Evolutionary conservation across 495 filamentous ascomycete genomes (phyloP).

Genomic region (Hypoxylon lenormandii): DNA sequence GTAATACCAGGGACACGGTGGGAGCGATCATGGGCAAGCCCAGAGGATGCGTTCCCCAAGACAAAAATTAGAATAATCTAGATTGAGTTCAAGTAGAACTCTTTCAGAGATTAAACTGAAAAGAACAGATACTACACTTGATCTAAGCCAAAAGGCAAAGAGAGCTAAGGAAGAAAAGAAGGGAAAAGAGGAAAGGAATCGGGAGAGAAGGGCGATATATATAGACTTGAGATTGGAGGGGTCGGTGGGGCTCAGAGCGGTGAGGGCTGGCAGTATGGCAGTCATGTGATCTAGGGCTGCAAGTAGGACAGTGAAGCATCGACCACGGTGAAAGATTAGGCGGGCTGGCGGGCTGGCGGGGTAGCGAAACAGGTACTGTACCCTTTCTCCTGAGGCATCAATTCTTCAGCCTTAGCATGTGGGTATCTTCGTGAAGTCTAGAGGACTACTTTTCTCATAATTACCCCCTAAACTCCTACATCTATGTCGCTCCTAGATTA

Average conservation of each 20-base stretch:
- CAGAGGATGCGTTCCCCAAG: conserved; percentile 70
- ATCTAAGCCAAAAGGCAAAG: conserved; percentile 88
- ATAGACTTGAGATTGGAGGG: background rate
- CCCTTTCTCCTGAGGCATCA: no score
- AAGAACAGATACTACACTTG: conserved; percentile 99
- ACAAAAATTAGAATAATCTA: conserved; percentile 89
- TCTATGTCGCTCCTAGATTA: no score
- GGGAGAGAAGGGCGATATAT: conserved; percentile 44
- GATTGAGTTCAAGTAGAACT: conserved; percentile 74
- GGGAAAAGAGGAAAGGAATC: conserved; percentile 36
- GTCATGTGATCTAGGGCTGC: no score
- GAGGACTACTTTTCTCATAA: no score
- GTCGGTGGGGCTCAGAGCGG: conserved; percentile 7
- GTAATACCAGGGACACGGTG: conserved; percentile 90
- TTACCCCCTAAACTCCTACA: no score
- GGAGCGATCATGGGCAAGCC: conserved; percentile 79
- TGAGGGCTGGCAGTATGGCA: conserved; percentile 12
- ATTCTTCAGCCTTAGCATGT: no score
- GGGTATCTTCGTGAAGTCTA: no score
- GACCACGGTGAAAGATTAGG: no score
- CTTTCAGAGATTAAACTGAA: conserved; percentile 91
- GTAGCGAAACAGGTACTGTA: no score
- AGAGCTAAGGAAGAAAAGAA: conserved; percentile 60
- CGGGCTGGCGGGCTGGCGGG: no score
- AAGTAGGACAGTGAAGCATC: no score